These are phyloP conservation scores for Hypoxylon rickii DNA, from an alignment of 495 filamentous ascomycete species.

Conservation along the genomic window DNA sequence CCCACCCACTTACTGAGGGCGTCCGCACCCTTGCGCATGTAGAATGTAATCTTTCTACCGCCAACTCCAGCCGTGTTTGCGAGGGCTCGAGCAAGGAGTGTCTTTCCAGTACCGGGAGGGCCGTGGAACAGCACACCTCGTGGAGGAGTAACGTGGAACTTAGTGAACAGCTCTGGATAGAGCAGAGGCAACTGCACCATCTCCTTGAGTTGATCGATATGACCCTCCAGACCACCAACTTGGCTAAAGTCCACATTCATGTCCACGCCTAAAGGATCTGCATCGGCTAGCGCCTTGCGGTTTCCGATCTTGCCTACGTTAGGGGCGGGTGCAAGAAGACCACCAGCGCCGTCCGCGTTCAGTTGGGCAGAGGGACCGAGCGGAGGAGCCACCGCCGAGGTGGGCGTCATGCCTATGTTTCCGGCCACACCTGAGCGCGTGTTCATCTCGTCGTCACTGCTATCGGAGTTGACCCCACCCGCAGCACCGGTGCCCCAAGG, in stretches of 20 bases:
- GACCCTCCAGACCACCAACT: constrained; percentile 86
- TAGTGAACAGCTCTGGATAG: constrained; percentile 92
- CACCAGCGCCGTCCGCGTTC: constrained; percentile 63
- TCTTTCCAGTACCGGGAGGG: constrained; percentile 97
- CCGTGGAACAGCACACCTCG: constrained; percentile 96
- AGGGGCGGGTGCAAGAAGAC: constrained; percentile 72
- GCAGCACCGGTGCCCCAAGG: constrained; percentile 70
- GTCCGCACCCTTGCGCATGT: constrained; percentile 98
- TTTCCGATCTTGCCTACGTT: constrained; percentile 92
- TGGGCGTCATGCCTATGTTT: constrained; percentile 75
- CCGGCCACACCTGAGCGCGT: constrained; percentile 63
- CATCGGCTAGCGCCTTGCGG: constrained; percentile 75
- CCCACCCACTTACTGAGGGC: constrained; percentile 98
- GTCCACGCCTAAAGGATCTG: constrained; percentile 92
- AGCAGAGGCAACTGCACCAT: constrained; percentile 94
- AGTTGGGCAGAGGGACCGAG: constrained; percentile 38
- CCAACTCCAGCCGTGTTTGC: constrained; percentile 77
- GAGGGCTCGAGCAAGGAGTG: constrained; percentile 86
- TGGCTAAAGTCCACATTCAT: constrained; percentile 88
- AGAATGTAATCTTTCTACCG: constrained; percentile 93
- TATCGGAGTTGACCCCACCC: constrained; percentile 88
- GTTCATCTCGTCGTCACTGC: constrained; percentile 87
- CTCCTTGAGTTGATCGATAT: constrained; percentile 95
- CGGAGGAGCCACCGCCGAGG: constrained; percentile 60
- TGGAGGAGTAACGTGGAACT: constrained; percentile 89